Base-by-base conservation (phyloP, 2,329 filamentous ascomycete species). In the Colletotrichum horii region DNA sequence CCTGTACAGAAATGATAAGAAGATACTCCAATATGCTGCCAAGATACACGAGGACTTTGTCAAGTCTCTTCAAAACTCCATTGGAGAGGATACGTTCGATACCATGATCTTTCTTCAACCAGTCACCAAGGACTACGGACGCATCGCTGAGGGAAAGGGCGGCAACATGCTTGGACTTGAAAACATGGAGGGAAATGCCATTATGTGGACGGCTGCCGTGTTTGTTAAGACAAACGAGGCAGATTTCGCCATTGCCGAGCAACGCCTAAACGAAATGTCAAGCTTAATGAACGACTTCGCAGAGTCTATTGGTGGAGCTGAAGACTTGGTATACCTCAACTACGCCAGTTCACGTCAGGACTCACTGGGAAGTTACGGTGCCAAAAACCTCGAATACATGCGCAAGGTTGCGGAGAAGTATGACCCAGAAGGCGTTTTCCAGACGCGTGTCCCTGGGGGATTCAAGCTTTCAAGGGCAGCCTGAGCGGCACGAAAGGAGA, bases 81-180 rank as follows among this genome's bases (percentile, higher is more conserved):
- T 70, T 36, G 67, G 67, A 4, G 66, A 48, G 14, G 66, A 30
- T 6, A 55, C 48, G 6, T 60, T 81, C 6, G 66, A 70, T 8
- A 78, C 82, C 0, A 79, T 77, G 43, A 66, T 84, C 4, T 78
- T 82, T 24, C 83, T 84, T 70, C 86, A 88, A 75, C 83, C 86
- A 8, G 81, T 87, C 38, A 73, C 85, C 3, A 78, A 80, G 43
- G 80, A 82, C 64, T 78, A 84, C 32, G 74, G 82, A 7, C 75
- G 80, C 16, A 72, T 79, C 15, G 82, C 82, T 77, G 69, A 80
- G 56, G 78, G 80, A 34, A 83, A 83, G 36, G 85, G 85, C 2
- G 84, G 85, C 8, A 88, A 88, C 67, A 80, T 85, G 6, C 77
- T 88, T 8, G 86, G 85, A 1, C 76, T 88, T n/a, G 80, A 82